phyloP scores from a whole-genome alignment of 257 asterid species.

The Solanum sejunctum region DNA sequence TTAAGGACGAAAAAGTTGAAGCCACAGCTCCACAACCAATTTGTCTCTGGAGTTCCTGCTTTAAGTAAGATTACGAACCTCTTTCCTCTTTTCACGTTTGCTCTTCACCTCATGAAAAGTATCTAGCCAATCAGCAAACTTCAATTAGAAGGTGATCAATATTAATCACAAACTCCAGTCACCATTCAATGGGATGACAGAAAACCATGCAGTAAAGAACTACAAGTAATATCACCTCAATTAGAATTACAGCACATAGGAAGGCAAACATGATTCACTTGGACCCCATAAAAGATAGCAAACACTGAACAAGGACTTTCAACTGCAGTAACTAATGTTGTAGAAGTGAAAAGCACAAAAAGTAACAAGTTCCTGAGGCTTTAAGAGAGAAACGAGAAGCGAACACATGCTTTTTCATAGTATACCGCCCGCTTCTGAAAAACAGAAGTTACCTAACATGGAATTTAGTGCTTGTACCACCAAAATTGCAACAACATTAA shows the following conservation, averaged over 20 bases:
- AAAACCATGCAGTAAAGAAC: background rate
- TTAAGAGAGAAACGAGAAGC: background rate
- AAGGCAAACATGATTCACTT: background rate
- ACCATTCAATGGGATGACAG: background rate
- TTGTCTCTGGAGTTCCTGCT: background rate
- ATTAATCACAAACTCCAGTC: background rate
- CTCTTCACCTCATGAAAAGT: conserved; percentile 84
- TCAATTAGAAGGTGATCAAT: conserved; percentile 16
- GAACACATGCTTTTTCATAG: background rate
- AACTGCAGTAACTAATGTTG: background rate
- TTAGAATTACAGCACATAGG: background rate
- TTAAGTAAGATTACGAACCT: conserved; percentile 37
- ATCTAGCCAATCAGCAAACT: conserved; percentile 34
- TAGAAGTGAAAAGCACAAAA: background rate
- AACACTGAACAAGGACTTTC: background rate
- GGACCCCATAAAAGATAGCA: background rate
- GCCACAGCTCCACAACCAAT: background rate
- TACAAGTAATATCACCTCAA: background rate
- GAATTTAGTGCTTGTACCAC: background rate
- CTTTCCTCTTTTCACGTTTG: conserved; percentile 90
- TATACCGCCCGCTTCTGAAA: background rate
- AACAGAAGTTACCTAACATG: background rate
- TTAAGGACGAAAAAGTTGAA: background rate
- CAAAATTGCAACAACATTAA: background rate
- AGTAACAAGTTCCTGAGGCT: background rate